A percentile compares a stretch with the other conserved stretches of the same genome.
These are phyloP conservation scores for Ophiostoma perfectum DNA, from an alignment of 2,329 filamentous ascomycete species.

Conservation along the genomic window DNA sequence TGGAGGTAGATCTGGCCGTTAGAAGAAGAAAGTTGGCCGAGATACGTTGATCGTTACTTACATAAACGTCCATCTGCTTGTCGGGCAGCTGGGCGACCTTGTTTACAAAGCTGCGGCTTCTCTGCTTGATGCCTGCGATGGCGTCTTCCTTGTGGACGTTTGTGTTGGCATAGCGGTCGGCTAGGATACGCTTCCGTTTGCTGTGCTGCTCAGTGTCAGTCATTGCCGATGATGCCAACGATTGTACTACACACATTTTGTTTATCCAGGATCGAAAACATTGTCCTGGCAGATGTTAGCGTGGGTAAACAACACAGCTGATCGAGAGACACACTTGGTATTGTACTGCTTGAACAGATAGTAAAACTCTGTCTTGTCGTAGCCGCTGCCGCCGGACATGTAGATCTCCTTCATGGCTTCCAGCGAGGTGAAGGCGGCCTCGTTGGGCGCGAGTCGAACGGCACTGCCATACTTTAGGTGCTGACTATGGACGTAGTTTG, in stretches of 20 bases:
- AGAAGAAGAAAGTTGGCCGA: background rate
- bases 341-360: slow-evolving; percentile 54
- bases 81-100: slow-evolving; percentile 44
- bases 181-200: slow-evolving; percentile 55
- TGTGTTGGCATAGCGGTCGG: slow-evolving; percentile 62
- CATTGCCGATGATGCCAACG: background rate
- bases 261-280: slow-evolving; percentile 53
- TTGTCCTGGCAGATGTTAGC: slow-evolving; percentile 35
- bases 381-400: slow-evolving; percentile 55
- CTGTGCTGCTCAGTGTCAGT: slow-evolving; percentile 44
- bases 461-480: slow-evolving; percentile 52
- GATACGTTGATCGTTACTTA: background rate
- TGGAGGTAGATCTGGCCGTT: slow-evolving; percentile 52
- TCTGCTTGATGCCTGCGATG: slow-evolving; percentile 51
- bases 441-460: slow-evolving; percentile 52
- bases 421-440: slow-evolving; percentile 53
- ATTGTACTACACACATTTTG: slow-evolving; percentile 29
- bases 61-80: slow-evolving; percentile 42
- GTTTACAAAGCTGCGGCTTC: slow-evolving; percentile 50
- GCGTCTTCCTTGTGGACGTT: slow-evolving; percentile 55
- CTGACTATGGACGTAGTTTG: slow-evolving; percentile 50
- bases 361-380: slow-evolving; percentile 61
- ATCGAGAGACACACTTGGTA: slow-evolving; percentile 27
- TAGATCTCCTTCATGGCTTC: slow-evolving; percentile 59
- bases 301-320: slow-evolving; percentile 29